Evolutionary conservation across 345 rosid species (phyloP), one percentile per base, ranked within the genome.

Genomic region (Brassica carinata): DNA sequence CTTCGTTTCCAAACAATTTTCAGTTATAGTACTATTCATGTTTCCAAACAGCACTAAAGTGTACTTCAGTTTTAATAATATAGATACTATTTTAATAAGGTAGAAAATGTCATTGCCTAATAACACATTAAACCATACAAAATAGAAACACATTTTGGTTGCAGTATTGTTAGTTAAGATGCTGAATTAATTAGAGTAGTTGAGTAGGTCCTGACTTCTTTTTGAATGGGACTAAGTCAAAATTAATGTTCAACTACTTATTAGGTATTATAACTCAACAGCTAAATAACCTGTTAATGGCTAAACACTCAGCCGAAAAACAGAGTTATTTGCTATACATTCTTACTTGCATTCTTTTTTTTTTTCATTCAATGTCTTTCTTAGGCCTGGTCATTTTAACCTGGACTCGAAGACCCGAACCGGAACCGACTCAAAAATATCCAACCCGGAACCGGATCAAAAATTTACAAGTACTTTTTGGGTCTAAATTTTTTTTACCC

Each of bases 231-330:
- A 62, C 30, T 17, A 59, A 61, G 63, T 11, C 6, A 51, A 63
- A 48, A 45, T 48, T 64, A 63, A 77, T 71, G 81, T 19, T 36
- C 71, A 77, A 13, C 76, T 48, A 64, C 66, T 31, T 23, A 70
- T 14, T 51, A 51, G 57, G 57, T 51, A 51, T 45, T 48, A 70
- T 51, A 71, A 51, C 57, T 6, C 76, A 78, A 64, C 81, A 70
- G 51, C 75, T 63, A 77, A 63, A 45, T 63, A 34, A 9, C 34
- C 13, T 19, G 6, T 45, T 69, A 2, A 58, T 8, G 71, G 27
- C 69, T 31, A 30, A 30, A 40, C 53, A 63, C 11, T 4, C 19
- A 14, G 17, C 17, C 6, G 17, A 11, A 43, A 8, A 10, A 10
- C 51, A 45, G 4, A 45, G 3, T 0, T 1, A 67, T 7, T 77